A percentile compares a stretch with the other conserved stretches of the same genome.
These are phyloP conservation scores for Multifurca ochricompacta DNA, from an alignment of 768 basidiomycete species.

Conservation along the genomic window DNA sequence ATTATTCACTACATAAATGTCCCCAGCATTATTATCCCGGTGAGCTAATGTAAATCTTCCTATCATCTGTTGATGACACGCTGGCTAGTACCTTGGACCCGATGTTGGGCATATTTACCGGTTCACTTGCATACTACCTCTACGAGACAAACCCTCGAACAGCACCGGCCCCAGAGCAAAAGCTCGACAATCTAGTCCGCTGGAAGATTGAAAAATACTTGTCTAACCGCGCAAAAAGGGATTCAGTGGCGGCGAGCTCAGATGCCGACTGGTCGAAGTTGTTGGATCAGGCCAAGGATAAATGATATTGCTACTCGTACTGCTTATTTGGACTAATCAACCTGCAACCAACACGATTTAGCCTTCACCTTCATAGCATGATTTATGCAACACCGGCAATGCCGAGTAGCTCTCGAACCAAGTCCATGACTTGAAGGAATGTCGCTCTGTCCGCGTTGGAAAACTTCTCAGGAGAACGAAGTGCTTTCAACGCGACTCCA, in stretches of 20 bases:
- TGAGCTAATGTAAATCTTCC: background rate
- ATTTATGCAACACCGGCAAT: background rate
- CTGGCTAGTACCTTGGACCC: constrained; percentile 55
- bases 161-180: constrained; percentile 47
- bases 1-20: constrained; percentile 27
- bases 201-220: constrained; percentile 59
- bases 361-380: background rate
- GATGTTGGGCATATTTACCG: constrained; percentile 69
- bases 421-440: constrained; percentile 38
- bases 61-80: constrained; percentile 4
- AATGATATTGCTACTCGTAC: background rate
- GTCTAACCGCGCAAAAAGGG: background rate
- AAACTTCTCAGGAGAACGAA: constrained; percentile 67
- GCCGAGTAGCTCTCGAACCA: constrained; percentile 30
- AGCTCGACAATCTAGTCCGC: constrained; percentile 42
- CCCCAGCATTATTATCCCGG: constrained; percentile 35
- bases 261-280: constrained; percentile 9
- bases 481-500: constrained; percentile 34
- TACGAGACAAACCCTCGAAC: constrained; percentile 76
- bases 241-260: constrained; percentile 20
- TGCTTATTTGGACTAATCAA: background rate
- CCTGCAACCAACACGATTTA: background rate
- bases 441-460: constrained; percentile 33
- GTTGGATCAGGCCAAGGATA: constrained; percentile 6
- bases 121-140: constrained; percentile 69